Base-by-base conservation (phyloP, 202 grass and related monocot genomes). In the Eragrostis tef region DNA sequence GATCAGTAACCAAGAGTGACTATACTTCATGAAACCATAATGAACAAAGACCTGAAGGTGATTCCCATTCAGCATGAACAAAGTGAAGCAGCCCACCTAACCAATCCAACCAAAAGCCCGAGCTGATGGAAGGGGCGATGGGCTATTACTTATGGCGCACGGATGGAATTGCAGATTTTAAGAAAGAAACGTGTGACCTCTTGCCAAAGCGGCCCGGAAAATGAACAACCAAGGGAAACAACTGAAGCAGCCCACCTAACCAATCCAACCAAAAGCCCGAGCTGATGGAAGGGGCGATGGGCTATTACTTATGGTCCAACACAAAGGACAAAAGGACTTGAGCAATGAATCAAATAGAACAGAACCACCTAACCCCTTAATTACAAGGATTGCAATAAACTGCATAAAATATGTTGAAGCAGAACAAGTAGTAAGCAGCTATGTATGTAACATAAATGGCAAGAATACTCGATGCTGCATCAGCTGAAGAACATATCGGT, bases 21-120 rank as follows among this genome's bases (percentile, higher is more conserved):
- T 88, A 29, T 75, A 68, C 77, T 69, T 60, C 31, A 84, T 14
- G 19, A 10, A 62, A 73, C 44, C 50, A 78, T n/a, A 50, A 50
- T 29, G 8, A 72, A 53, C 20, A 72, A 2, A 60, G 7, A 2
- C 19, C 17, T 53, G 52, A 15, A 75, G 16, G 43, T 75, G 14
- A 51, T 31, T 14, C 19, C 19, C 14, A 84, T 41, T 81, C 19
- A 19, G 42, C 53, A 54, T 73, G 29, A 52, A 19, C 17, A 77
- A n/a, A n/a, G n/a, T n/a, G n/a, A n/a, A n/a, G n/a, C n/a, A n/a
- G n/a, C n/a, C n/a, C n/a, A n/a, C n/a, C n/a, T n/a, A n/a, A n/a
- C n/a, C n/a, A n/a, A n/a, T n/a, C n/a, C n/a, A n/a, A n/a, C n/a
- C n/a, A n/a, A n/a, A n/a, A n/a, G n/a, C n/a, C n/a, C n/a, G n/a